Conservation (phyloP, 768 basidiomycete species). For the Fistulinella prunicolor region DNA sequence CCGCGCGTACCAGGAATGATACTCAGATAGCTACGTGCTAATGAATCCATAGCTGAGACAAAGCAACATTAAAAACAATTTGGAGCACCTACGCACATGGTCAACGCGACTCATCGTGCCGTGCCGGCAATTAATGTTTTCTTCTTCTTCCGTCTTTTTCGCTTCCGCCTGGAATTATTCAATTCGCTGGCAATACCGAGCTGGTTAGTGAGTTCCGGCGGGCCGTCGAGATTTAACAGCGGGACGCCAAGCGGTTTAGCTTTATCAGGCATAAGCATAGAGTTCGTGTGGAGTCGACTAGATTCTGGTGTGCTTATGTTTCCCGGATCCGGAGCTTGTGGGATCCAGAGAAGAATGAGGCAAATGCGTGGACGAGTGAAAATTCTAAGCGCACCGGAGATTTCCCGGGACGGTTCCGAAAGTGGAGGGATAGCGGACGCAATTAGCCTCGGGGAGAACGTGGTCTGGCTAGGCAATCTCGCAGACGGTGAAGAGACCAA, state of each 20-base stretch:
- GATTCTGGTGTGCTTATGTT: not conserved
- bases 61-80: not conserved
- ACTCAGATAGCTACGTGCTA: constrained; percentile 6
- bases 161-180: constrained; percentile 49
- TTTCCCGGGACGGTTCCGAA: constrained; percentile 6
- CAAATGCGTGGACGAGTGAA: constrained; percentile 7
- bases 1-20: not conserved
- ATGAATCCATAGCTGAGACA: not conserved
- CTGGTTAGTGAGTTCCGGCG: constrained; percentile 30
- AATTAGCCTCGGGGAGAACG: constrained; percentile 1
- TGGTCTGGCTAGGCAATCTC: constrained; percentile 7
- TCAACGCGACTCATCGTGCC: constrained; percentile 13
- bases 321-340: constrained; percentile 17
- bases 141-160: constrained; percentile 53
- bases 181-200: constrained; percentile 14
- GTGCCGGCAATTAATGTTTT: constrained; percentile 34
- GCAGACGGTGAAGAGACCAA: constrained; percentile 4
- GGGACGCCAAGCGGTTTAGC: constrained; percentile 30
- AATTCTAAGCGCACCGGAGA: constrained; percentile 17
- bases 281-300: constrained; percentile 5
- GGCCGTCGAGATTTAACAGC: constrained; percentile 55
- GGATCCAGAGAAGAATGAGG: constrained; percentile 13
- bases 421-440: not conserved
- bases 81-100: constrained; percentile 14
- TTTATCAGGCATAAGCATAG: constrained; percentile 9